Conservation (phyloP, 2,329 filamentous ascomycete genomes). For the Calonectria hawksworthii region DNA sequence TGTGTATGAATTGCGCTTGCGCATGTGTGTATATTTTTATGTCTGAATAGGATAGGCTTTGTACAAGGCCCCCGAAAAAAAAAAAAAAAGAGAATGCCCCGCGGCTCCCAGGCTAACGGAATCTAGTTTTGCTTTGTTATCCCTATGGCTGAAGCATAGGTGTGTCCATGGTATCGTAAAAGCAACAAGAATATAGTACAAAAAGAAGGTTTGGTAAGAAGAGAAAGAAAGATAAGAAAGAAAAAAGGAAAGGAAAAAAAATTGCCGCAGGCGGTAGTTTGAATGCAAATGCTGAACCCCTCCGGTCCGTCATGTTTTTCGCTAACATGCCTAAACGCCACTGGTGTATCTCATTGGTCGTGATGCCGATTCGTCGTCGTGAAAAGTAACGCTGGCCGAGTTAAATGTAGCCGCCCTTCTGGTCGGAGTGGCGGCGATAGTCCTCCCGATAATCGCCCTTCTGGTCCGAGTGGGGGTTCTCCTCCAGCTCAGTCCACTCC, state of each 20-base stretch:
- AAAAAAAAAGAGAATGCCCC: neutral
- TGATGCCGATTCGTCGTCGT: constrained; percentile 12
- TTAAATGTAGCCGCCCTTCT: neutral
- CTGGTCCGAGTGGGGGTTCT: neutral
- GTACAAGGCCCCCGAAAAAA: neutral
- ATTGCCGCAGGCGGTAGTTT: neutral
- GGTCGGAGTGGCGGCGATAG: neutral
- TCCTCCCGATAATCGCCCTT: neutral
- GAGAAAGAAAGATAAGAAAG: neutral
- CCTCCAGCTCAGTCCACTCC: constrained; percentile 10
- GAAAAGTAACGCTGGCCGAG: neutral
- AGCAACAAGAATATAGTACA: neutral
- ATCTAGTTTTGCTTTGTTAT: neutral
- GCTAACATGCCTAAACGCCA: constrained; percentile 5
- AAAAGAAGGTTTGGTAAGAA: neutral
- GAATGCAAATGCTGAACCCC: neutral
- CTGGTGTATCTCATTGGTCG: neutral
- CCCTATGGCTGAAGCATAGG: neutral
- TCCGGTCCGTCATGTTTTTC: neutral
- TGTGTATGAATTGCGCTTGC: neutral
- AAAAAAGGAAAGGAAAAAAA: neutral
- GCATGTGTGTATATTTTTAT: neutral
- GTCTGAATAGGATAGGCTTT: neutral
- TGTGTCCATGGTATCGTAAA: constrained; percentile 2
- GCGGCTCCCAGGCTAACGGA: neutral